Conservation (phyloP, 768 basidiomycete species). For the Gelatoporia subvermispora region DNA sequence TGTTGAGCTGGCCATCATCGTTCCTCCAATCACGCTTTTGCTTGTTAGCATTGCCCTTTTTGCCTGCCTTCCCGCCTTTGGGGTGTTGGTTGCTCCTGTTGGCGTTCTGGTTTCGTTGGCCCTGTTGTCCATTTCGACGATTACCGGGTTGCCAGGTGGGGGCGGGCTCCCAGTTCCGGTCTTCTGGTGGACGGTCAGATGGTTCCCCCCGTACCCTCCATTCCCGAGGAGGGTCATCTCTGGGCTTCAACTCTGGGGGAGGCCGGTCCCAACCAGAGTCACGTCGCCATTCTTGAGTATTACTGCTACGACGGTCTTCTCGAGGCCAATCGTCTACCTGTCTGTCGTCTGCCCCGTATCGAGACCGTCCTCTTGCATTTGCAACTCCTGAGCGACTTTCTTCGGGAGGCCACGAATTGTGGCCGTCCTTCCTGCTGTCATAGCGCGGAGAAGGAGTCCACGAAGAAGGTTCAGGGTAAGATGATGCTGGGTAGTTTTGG, state of each 20-base stretch:
- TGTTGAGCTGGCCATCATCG: constrained; percentile 69
- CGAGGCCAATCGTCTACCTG: constrained; percentile 34
- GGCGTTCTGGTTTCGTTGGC: constrained; percentile 16
- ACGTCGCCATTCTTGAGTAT: constrained; percentile 33
- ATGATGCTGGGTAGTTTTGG: constrained; percentile 2
- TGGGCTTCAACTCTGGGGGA: constrained; percentile 7
- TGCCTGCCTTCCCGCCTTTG: constrained; percentile 31
- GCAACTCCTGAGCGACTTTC: constrained; percentile 1
- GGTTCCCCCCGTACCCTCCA: constrained; percentile 8
- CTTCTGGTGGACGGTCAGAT: constrained; percentile 12
- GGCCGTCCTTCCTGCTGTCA: neutral
- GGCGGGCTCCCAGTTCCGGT: constrained; percentile 23
- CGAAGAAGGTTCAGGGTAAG: neutral
- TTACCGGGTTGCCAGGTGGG: constrained; percentile 30
- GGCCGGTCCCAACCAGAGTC: constrained; percentile 30
- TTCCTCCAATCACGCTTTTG: constrained; percentile 39
- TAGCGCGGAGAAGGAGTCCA: neutral
- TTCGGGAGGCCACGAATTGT: neutral
- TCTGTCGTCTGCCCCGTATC: constrained; percentile 10
- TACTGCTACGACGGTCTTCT: constrained; percentile 36
- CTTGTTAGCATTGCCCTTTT: constrained; percentile 29
- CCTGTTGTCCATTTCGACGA: constrained; percentile 26
- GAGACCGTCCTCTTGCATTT: constrained; percentile 7
- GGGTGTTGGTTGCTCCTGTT: constrained; percentile 29
- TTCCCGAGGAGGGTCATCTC: constrained; percentile 20